Evolutionary conservation across 2,329 filamentous ascomycete species (phyloP).

Genomic region (Penicillium nordicum): DNA sequence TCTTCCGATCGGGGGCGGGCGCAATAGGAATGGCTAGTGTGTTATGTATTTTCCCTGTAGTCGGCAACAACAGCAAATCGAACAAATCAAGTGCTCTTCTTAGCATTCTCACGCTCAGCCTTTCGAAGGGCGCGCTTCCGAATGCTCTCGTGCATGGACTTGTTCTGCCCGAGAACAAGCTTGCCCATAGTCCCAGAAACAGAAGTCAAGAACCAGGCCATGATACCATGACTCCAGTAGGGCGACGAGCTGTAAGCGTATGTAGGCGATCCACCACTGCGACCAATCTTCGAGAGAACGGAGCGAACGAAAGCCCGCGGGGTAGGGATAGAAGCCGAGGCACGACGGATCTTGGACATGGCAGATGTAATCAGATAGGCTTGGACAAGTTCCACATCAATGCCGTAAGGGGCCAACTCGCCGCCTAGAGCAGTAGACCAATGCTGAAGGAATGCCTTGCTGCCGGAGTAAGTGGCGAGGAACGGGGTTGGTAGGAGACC

Average conservation of each 20-base stretch:
- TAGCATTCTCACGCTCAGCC: slow-evolving; percentile 71
- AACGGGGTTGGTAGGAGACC: slow-evolving; percentile 89
- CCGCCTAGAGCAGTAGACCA: slow-evolving; percentile 85
- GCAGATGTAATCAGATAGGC: slow-evolving; percentile 91
- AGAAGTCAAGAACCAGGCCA: slow-evolving; percentile 74
- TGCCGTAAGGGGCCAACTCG: slow-evolving; percentile 74
- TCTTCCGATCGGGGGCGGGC: no score
- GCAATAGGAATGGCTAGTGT: no score
- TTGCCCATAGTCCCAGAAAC: slow-evolving; percentile 58
- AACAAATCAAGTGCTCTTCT: slow-evolving; percentile 38
- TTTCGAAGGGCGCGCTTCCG: slow-evolving; percentile 78
- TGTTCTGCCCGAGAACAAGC: slow-evolving; percentile 59
- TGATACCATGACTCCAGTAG: slow-evolving; percentile 85
- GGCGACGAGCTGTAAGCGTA: slow-evolving; percentile 84
- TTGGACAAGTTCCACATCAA: slow-evolving; percentile 87
- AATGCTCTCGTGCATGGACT: slow-evolving; percentile 75
- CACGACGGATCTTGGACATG: slow-evolving; percentile 91
- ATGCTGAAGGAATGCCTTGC: slow-evolving; percentile 96
- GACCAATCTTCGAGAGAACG: slow-evolving; percentile 74
- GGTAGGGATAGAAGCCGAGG: slow-evolving; percentile 73
- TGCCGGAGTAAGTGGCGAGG: slow-evolving; percentile 92
- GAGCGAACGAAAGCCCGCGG: slow-evolving; percentile 78
- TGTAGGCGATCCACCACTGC: slow-evolving; percentile 70
- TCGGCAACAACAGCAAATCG: neutral
- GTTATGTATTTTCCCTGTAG: neutral